A percentile compares a stretch with the other conserved stretches of the same genome.
phyloP scores from a whole-genome alignment of 495 filamentous ascomycete genomes.

The Mytilinidion resinicola region DNA sequence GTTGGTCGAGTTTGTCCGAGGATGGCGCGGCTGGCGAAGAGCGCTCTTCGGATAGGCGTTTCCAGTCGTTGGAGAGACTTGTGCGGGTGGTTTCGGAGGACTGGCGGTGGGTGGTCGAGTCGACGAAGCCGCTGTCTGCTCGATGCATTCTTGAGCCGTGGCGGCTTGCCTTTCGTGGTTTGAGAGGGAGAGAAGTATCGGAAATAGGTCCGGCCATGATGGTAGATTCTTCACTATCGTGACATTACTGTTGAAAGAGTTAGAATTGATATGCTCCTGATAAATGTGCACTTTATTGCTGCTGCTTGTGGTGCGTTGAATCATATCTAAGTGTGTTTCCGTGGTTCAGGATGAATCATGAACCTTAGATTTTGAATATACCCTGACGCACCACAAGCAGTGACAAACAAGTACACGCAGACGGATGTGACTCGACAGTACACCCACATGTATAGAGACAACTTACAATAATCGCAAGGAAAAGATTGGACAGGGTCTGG shows the following conservation, averaged over 20 bases:
- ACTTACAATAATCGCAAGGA: no score
- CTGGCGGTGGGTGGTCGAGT: not conserved
- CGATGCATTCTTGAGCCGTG: conserved; percentile 15
- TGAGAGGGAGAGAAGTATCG: not conserved
- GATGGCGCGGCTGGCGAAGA: not conserved
- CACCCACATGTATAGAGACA: no score
- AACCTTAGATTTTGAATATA: no score
- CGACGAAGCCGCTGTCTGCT: conserved; percentile 22
- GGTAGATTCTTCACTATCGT: conserved; percentile 2
- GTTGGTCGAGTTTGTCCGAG: not conserved
- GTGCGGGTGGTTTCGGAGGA: conserved; percentile 7
- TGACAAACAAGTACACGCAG: no score
- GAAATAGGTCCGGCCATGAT: not conserved
- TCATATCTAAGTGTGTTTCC: no score
- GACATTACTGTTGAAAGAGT: not conserved
- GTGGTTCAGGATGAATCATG: no score
- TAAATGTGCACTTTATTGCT: no score
- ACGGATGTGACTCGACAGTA: no score
- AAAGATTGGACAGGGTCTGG: no score
- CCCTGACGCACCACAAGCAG: no score
- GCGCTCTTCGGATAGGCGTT: not conserved
- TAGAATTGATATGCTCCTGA: not conserved
- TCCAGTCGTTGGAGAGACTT: no score
- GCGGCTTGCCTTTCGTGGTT: not conserved
- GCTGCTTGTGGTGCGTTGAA: no score